A percentile compares a stretch with the other conserved stretches of the same genome.
These are phyloP conservation scores for Pittosporum tobira DNA, from an alignment of 129 eudicot species.

Conservation along the genomic window DNA sequence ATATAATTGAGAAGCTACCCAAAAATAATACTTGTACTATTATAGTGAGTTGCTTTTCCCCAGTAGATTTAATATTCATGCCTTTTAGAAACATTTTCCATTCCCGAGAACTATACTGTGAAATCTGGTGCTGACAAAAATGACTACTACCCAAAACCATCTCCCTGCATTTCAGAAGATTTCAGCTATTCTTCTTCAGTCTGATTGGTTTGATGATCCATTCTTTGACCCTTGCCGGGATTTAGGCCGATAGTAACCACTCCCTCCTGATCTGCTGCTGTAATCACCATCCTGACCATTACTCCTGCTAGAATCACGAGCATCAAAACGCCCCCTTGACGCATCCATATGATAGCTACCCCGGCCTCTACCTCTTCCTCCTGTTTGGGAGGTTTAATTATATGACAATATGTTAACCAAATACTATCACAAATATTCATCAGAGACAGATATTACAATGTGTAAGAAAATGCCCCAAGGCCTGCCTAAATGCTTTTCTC, in stretches of 20 bases:
- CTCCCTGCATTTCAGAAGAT: neutral
- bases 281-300: conserved; percentile 47
- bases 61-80: conserved; percentile 16
- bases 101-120: conserved; percentile 26
- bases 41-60: conserved; percentile 20
- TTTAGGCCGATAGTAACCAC: conserved; percentile 70
- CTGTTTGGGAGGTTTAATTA: conserved; percentile 24
- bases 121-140: conserved; percentile 12
- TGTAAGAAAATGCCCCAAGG: too few species aligned
- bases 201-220: conserved; percentile 30
- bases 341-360: conserved; percentile 50
- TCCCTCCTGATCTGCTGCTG: conserved; percentile 61
- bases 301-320: conserved; percentile 32
- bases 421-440: neutral
- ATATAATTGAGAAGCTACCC: conserved; percentile 21
- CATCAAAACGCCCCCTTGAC: conserved; percentile 50
- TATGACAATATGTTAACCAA: neutral
- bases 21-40: too few species aligned
- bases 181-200: conserved; percentile 16
- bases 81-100: conserved; percentile 13
- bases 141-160: conserved; percentile 13
- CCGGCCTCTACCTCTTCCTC: conserved; percentile 84
- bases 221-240: conserved; percentile 45
- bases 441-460: neutral
- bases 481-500: too few species aligned